Base-by-base conservation (phyloP, 1,284 basidiomycete genomes). In the Sanghuangporus weigelae region DNA sequence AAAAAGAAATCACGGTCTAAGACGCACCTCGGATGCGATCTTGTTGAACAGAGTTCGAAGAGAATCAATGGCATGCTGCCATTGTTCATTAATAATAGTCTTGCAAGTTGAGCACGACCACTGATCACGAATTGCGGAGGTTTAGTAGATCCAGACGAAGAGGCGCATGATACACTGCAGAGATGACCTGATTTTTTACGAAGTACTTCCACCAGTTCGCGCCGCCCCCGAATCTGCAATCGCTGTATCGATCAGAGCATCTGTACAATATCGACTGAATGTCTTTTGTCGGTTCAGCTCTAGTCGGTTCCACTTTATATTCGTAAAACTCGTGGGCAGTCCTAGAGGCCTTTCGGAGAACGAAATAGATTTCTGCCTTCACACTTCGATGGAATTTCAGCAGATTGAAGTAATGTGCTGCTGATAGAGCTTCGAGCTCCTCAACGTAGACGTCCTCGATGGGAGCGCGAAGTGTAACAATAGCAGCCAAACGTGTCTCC, bases 401-500 rank as follows among this genome's bases (percentile, higher is more conserved):
- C 21, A 51, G 23, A 11, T 31, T 23, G 49, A 51, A 51, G 49
- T 51, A 51, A 14, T 26, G 14, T 12, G 26, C 21, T 23, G 49
- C 26, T 8, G 49, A 23, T 23, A 51, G 26, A 12, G 49, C 19
- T 23, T 57, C 40, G 23, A 50, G 31, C 21, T 60, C 59, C 2
- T 61, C 23, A 3, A 54, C 36, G 38, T 61, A 61, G 19, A 31
- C 8, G 19, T 39, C 59, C 31, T 60, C 36, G 26, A 60, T 44
- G 35, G 49, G 35, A 5, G 14, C n/a, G 8, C 21, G n/a, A 23
- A 83, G 71, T 60, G 79, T 78, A 63, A 76, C 74, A 58, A 72
- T 73, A 2, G 80, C 80, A 19, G 82, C 82, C 23, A 73, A 66
- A 48, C 73, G 75, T 7, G 78, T 79, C 67, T 82, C 77, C 16